Conservation (phyloP, 495 filamentous ascomycete genomes). For the Corynascus novoguineensis region DNA sequence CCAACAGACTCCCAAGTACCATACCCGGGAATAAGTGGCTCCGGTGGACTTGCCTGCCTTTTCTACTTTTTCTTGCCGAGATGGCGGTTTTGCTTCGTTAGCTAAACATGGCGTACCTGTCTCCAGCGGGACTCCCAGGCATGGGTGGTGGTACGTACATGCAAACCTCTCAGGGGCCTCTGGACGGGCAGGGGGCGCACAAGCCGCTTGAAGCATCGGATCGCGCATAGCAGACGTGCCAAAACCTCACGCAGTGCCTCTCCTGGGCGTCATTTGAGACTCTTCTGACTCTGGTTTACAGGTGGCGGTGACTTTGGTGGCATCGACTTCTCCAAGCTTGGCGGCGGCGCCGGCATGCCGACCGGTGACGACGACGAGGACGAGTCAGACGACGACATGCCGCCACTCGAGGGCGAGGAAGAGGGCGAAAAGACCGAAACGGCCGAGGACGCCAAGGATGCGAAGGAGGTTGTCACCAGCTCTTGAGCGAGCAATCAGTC, state of each 20-base stretch:
- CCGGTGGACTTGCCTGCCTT: neutral
- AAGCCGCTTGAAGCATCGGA: neutral
- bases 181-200: neutral
- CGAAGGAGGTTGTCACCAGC: constrained; percentile 19
- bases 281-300: constrained; percentile 8
- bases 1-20: too few species aligned
- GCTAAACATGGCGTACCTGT: neutral
- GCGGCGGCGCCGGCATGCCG: constrained; percentile 50
- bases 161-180: neutral
- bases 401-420: constrained; percentile 39
- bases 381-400: constrained; percentile 45
- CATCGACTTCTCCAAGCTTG: constrained; percentile 92
- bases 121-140: constrained; percentile 42
- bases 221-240: neutral
- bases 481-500: neutral
- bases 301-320: constrained; percentile 55
- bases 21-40: too few species aligned
- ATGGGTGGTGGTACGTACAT: constrained; percentile 47
- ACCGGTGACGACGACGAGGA: constrained; percentile 53
- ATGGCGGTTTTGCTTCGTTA: neutral
- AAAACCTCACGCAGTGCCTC: neutral
- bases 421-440: constrained; percentile 45
- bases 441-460: constrained; percentile 46
- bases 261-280: neutral
- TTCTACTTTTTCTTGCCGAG: neutral